These are phyloP conservation scores for Phoenix roebelenii DNA, from an alignment of 176 grass and related monocot species.

Conservation along the genomic window DNA sequence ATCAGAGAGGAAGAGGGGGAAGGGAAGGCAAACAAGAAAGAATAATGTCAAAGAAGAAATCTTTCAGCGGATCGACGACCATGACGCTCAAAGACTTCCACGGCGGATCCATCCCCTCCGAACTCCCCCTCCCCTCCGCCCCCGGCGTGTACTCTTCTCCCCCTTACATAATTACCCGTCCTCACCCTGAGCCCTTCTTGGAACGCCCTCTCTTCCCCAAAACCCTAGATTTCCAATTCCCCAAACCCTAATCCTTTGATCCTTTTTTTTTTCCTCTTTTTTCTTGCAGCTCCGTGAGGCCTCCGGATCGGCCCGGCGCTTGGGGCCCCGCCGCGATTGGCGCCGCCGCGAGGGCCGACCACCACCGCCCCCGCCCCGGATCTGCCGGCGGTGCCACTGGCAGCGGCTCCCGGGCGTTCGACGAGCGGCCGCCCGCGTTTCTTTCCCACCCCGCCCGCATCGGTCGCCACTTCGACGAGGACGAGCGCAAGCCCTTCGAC, in stretches of 20 bases:
- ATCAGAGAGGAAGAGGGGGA: not conserved
- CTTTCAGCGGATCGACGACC: constrained; percentile 34
- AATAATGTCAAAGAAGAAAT: constrained; percentile 96
- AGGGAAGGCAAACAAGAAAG: not conserved
- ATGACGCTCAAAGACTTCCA: constrained; percentile 99
- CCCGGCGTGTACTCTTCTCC: constrained; percentile 48
- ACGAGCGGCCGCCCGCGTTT: constrained; percentile 33
- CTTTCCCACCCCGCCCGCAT: constrained; percentile 41
- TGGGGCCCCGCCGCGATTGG: not conserved
- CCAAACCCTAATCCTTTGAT: not conserved
- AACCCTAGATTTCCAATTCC: not conserved
- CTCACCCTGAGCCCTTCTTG: not conserved
- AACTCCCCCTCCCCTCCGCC: constrained; percentile 80
- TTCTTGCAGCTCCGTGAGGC: constrained; percentile 47
- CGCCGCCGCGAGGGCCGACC: constrained; percentile 4
- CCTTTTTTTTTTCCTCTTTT: not conserved
- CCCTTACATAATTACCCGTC: not conserved
- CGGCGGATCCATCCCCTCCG: constrained; percentile 94
- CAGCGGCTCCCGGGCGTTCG: constrained; percentile 15
- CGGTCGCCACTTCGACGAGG: constrained; percentile 94
- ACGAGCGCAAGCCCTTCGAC: constrained; percentile 94
- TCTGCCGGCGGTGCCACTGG: constrained; percentile 34
- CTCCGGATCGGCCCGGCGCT: constrained; percentile 34
- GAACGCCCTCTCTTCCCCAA: too few relatives aligned
- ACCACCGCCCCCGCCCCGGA: constrained; percentile 21